Percentiles rank a stretch among this genome's conserved stretches.
phyloP scores from a whole-genome alignment of 225 moss, liverwort and hornwort genomes.

The Takakia lepidozioides region DNA sequence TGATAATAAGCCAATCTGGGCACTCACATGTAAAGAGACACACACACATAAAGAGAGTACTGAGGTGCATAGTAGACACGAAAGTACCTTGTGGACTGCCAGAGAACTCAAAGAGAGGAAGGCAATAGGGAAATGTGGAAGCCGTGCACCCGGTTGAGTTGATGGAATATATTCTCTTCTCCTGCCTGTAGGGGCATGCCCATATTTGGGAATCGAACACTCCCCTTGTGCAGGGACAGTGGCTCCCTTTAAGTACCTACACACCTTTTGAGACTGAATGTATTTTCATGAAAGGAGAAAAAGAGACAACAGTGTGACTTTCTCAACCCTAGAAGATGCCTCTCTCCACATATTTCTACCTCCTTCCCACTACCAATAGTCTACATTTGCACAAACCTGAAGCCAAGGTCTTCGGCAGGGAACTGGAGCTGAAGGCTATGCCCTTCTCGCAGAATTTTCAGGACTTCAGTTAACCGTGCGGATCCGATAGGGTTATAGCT shows the following conservation, averaged over 20 bases:
- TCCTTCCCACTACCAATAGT: background rate
- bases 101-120: conserved; percentile 18
- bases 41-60: no score
- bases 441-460: conserved; percentile 64
- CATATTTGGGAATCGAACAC: conserved; percentile 3
- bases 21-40: no score
- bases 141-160: conserved; percentile 65
- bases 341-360: no score
- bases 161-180: conserved; percentile 72
- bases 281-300: background rate
- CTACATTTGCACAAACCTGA: conserved; percentile 36
- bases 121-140: conserved; percentile 62
- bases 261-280: background rate
- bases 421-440: conserved; percentile 88
- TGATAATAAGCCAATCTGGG: no score
- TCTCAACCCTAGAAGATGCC: no score
- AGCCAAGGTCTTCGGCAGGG: conserved; percentile 93
- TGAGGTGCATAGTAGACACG: no score
- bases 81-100: conserved; percentile 33
- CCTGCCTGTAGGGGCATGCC: conserved; percentile 33
- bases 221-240: conserved; percentile 33
- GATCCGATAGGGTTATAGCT: conserved; percentile 56
- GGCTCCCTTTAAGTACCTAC: conserved; percentile 75
- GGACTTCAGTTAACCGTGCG: conserved; percentile 50
- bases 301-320: background rate